phyloP scores from a whole-genome alignment of 129 eudicot species.

The Tagetes patula region DNA sequence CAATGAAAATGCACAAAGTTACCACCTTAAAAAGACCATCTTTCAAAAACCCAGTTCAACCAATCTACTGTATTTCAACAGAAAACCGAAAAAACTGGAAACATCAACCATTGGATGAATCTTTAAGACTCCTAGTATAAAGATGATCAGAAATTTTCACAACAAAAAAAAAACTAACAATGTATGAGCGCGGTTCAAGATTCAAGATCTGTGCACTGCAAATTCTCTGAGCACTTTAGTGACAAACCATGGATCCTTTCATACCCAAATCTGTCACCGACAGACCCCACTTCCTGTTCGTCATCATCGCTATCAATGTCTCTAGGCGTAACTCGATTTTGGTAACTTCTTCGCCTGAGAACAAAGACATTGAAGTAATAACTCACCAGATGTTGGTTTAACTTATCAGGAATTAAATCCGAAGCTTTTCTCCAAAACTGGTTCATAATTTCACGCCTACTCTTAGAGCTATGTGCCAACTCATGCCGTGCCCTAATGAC shows the following conservation, averaged over 20 bases:
- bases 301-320: conserved; percentile 88
- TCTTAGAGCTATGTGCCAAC: conserved; percentile 24
- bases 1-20: conserved; percentile 11
- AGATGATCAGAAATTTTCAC: conserved; percentile 32
- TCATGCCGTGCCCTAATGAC: conserved; percentile 36
- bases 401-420: conserved; percentile 48
- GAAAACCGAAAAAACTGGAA: conserved; percentile 9
- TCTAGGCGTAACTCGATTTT: conserved; percentile 71
- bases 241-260: conserved; percentile 39
- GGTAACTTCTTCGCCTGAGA: conserved; percentile 59
- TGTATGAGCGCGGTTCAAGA: conserved; percentile 9
- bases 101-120: conserved; percentile 30
- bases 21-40: conserved; percentile 24
- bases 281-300: conserved; percentile 61
- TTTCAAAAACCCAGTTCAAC: conserved; percentile 29
- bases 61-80: conserved; percentile 24
- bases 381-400: conserved; percentile 61
- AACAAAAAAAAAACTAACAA: conserved; percentile 5
- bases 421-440: conserved; percentile 50
- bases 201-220: conserved; percentile 52
- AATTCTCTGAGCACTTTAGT: conserved; percentile 53
- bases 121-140: conserved; percentile 33
- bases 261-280: conserved; percentile 62
- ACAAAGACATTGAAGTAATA: conserved; percentile 83
- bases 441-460: conserved; percentile 27